Evolutionary conservation across 2,329 filamentous ascomycete genomes (phyloP), one percentile per base, ranked within the genome.

Genomic region (Fusarium sororula): DNA sequence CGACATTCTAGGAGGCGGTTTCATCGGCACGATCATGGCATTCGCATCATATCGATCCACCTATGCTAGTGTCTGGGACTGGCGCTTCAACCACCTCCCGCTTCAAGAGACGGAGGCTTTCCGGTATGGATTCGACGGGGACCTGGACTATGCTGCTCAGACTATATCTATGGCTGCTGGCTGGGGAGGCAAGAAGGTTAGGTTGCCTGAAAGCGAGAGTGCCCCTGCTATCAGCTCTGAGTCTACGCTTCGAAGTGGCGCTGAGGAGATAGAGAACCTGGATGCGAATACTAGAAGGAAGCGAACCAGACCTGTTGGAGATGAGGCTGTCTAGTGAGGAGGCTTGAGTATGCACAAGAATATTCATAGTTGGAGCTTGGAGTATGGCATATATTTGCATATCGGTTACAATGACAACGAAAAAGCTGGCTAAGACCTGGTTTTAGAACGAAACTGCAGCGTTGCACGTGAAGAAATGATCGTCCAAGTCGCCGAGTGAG

Each of bases 41-140:
- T 86, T 93, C 68, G 88, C 86, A 5, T 82, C 87, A 1, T 94
- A 93, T 79, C 85, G 92, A 30, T 90, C 90, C 84, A 87, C 89
- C 4, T 94, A 92, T 74, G 90, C 91, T 0, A 86, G 88, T 4
- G 83, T 94, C 35, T 93, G 91, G 88, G 90, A 94, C 79, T 93
- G 90, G 86, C 84, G 91, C 17, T 91, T 83, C 73, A 90, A 90
- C 65, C 92, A 94, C 77, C 89, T 94, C 32, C 91, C 92, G 4
- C 85, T 94, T 57, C 81, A 81, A 69, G 80, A 83, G 35, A 76
- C 70, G 7, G 76, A 78, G 32, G 76, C 81, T 3, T 86, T 85
- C 6, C 61, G 47, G 20, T 79, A 78, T 28, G 74, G 63, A 6
- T 62, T 64, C 5, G 73, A 75, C 11, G 70, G 66, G 2, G 76